These are phyloP conservation scores for Fusarium sp. DNA, from an alignment of 2,329 filamentous ascomycete species.

Conservation along the genomic window DNA sequence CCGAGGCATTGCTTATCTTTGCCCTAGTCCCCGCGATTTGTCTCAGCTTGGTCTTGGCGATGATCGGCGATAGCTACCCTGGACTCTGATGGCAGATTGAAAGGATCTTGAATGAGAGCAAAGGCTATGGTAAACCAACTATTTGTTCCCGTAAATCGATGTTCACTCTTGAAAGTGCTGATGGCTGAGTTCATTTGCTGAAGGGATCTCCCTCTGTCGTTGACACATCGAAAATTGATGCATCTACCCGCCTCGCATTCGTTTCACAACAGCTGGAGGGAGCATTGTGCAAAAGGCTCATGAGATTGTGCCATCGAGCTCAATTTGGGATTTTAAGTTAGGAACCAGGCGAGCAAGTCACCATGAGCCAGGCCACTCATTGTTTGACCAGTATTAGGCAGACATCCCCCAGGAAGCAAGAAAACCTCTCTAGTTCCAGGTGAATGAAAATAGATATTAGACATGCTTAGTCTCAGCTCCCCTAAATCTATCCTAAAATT, in stretches of 20 bases:
- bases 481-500: background rate
- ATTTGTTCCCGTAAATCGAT: background rate
- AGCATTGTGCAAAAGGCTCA: background rate
- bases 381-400: background rate
- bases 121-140: background rate
- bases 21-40: constrained; percentile 1
- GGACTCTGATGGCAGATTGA: background rate
- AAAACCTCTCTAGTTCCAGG: background rate
- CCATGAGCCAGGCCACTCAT: background rate
- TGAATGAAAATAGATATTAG: fast-evolving
- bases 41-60: constrained; percentile 11
- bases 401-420: background rate
- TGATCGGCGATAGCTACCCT: background rate
- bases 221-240: background rate
- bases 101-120: background rate
- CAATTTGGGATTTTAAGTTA: fast-evolving
- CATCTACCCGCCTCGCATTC: background rate
- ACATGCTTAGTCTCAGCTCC: too few relatives aligned
- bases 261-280: background rate
- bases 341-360: fast-evolving
- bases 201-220: fast-evolving
- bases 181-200: fast-evolving
- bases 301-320: background rate
- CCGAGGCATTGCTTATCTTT: constrained; percentile 35
- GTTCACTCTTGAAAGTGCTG: fast-evolving